Percentiles rank a stretch among this genome's conserved stretches.
phyloP scores from a whole-genome alignment of 306 rosid genomes.

The Nissolia schottii region DNA sequence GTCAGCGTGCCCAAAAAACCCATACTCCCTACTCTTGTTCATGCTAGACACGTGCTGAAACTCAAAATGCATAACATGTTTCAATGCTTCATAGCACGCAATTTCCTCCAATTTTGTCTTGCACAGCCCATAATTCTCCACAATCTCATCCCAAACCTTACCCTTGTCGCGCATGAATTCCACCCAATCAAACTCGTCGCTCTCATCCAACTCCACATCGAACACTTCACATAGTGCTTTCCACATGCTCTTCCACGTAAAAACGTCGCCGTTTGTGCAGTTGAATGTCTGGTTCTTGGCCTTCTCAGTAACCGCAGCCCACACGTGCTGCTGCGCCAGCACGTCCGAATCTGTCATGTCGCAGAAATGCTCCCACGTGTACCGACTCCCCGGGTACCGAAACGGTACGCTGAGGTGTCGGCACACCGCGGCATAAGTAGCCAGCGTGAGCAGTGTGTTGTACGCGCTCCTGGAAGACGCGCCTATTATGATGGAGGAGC shows the following conservation, averaged over 20 bases:
- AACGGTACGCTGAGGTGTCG: constrained; percentile 25
- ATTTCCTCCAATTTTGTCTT: constrained; percentile 38
- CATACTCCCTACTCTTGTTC: constrained; percentile 40
- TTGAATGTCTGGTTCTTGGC: constrained; percentile 36
- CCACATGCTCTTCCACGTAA: constrained; percentile 39
- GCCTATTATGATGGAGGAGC: constrained; percentile 32
- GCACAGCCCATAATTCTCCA: constrained; percentile 31
- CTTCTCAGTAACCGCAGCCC: constrained; percentile 29
- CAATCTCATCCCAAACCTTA: constrained; percentile 37
- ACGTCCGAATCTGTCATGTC: constrained; percentile 29
- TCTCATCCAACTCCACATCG: constrained; percentile 19
- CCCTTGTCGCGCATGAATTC: constrained; percentile 39
- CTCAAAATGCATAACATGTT: not conserved
- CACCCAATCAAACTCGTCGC: constrained; percentile 14
- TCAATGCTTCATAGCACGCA: not conserved
- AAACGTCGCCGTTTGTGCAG: constrained; percentile 38
- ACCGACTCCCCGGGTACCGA: constrained; percentile 24
- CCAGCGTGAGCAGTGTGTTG: constrained; percentile 18
- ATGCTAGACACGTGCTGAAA: constrained; percentile 48
- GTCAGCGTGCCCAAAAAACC: constrained; percentile 26
- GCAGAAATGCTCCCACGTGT: constrained; percentile 52
- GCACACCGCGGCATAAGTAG: constrained; percentile 18
- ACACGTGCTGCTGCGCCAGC: constrained; percentile 41
- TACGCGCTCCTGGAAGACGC: not conserved
- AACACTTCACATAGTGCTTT: constrained; percentile 4